Conservation (phyloP, 345 rosid species). For the Anastatica hierochuntica region DNA sequence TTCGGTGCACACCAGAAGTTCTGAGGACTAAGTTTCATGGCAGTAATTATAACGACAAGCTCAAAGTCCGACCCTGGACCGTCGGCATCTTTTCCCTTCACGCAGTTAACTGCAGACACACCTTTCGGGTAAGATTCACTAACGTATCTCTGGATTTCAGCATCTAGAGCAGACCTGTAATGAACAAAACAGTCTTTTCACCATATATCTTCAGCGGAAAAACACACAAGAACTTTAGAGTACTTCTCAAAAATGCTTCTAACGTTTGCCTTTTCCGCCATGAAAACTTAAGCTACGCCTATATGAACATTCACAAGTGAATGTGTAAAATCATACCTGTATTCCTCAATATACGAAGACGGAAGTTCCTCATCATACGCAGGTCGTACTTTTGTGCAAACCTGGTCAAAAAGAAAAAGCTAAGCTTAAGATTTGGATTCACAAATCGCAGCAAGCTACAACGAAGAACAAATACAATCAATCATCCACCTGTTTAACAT, state of each 20-base stretch:
- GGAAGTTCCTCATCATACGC: slow-evolving; percentile 91
- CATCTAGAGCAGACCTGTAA: slow-evolving; percentile 77
- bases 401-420: slow-evolving; percentile 33
- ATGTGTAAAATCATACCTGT: slow-evolving; percentile 41
- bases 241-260: no score
- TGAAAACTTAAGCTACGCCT: neutral
- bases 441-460: neutral
- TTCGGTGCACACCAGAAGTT: slow-evolving; percentile 70
- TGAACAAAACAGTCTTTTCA: slow-evolving; percentile 5
- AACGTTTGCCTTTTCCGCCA: neutral
- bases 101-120: slow-evolving; percentile 64
- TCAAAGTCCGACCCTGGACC: slow-evolving; percentile 86
- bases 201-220: neutral
- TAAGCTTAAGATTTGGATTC: neutral
- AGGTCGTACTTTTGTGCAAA: slow-evolving; percentile 85
- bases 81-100: slow-evolving; percentile 66
- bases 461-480: neutral
- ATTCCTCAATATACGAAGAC: slow-evolving; percentile 75
- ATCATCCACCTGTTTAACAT: slow-evolving; percentile 74
- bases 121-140: slow-evolving; percentile 94
- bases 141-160: slow-evolving; percentile 70
- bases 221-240: neutral
- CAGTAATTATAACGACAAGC: slow-evolving; percentile 80
- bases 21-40: slow-evolving; percentile 76
- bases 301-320: no score